Conservation (phyloP, 2,329 filamentous ascomycete species). For the Chaetoscypha palmicola region DNA sequence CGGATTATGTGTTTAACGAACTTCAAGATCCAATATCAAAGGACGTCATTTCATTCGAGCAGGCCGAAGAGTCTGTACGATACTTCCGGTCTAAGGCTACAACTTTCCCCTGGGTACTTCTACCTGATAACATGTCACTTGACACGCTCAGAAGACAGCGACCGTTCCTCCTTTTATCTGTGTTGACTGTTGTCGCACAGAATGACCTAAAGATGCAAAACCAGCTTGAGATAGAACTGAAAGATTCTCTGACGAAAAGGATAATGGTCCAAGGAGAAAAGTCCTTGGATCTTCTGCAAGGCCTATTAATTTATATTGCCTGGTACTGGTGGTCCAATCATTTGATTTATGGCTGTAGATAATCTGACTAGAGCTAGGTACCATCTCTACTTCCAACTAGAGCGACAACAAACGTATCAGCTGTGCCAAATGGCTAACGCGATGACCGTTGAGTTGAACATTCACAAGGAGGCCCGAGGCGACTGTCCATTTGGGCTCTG, state of each 20-base stretch:
- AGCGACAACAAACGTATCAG: constrained; percentile 30
- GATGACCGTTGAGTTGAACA: constrained; percentile 28
- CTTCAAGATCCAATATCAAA: constrained; percentile 18
- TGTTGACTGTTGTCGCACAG: constrained; percentile 45
- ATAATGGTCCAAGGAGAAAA: constrained; percentile 51
- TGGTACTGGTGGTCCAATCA: no score
- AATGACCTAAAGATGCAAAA: constrained; percentile 44
- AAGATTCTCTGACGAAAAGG: constrained; percentile 49
- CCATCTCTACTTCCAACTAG: constrained; percentile 28
- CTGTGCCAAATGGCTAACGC: constrained; percentile 28
- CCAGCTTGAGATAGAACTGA: constrained; percentile 51
- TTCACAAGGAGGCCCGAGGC: constrained; percentile 13
- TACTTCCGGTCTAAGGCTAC: constrained; percentile 10
- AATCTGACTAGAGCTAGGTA: constrained; percentile 19
- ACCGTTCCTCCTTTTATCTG: constrained; percentile 48
- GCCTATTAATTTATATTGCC: constrained; percentile 48
- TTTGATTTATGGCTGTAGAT: no score
- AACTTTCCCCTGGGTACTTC: constrained; percentile 22
- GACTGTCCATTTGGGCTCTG: background rate
- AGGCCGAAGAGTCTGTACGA: constrained; percentile 16
- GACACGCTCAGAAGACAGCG: constrained; percentile 36
- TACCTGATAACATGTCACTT: constrained; percentile 37
- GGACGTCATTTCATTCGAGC: constrained; percentile 10
- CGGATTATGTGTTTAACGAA: constrained; percentile 39
- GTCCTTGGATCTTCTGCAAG: constrained; percentile 49